Conservation (phyloP, 2,329 filamentous ascomycete genomes). For the Scedosporium minutisporum region DNA sequence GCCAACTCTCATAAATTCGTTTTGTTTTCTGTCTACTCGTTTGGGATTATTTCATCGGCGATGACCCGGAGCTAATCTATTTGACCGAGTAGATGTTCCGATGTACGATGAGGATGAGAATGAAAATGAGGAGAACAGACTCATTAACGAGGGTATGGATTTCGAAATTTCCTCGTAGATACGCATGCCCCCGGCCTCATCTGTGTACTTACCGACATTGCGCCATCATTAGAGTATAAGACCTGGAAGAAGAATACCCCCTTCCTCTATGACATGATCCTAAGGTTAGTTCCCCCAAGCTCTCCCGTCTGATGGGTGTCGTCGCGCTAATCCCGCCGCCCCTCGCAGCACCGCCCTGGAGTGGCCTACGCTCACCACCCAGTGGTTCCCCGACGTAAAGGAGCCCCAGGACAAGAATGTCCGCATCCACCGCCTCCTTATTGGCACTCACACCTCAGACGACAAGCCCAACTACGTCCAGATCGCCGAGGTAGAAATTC, state of each 20-base stretch:
- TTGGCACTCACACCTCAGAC: conserved; percentile 90
- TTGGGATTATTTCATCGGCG: not conserved
- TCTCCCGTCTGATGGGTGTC: not conserved
- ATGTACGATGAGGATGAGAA: conserved; percentile 56
- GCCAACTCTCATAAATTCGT: too few relatives aligned
- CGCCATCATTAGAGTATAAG: conserved; percentile 70
- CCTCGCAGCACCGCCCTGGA: conserved; percentile 68
- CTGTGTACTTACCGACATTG: conserved; percentile 8
- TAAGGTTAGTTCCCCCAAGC: conserved; percentile 47
- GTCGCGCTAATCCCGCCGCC: not conserved
- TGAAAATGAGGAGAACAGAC: conserved; percentile 66
- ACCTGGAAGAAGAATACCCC: conserved; percentile 99
- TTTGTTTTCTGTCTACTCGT: not conserved
- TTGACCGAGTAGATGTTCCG: conserved; percentile 23
- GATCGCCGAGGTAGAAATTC: conserved; percentile 88
- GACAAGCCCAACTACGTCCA: conserved; percentile 84
- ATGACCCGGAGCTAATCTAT: not conserved
- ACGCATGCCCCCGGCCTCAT: not conserved
- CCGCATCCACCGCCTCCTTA: conserved; percentile 76
- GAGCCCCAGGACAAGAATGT: conserved; percentile 79
- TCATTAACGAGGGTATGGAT: conserved; percentile 79
- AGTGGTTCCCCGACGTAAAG: conserved; percentile 96
- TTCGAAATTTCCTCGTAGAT: not conserved
- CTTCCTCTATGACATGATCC: conserved; percentile 95
- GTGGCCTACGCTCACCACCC: conserved; percentile 93